These are phyloP conservation scores for Fragilariopsis cylindrus DNA, from an alignment of 108 stramenopile species.

Conservation along the genomic window DNA sequence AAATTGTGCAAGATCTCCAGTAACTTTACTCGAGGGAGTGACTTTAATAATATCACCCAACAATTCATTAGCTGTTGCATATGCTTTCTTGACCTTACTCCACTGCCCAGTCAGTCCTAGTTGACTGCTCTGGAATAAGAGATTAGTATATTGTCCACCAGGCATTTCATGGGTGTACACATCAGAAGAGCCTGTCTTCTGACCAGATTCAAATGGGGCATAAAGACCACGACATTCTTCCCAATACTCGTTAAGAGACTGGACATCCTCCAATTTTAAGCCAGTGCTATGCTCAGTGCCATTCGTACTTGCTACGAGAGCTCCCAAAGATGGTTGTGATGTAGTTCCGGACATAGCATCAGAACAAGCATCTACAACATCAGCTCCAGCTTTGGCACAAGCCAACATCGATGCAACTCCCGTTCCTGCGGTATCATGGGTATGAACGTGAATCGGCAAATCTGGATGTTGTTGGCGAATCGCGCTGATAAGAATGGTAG, in stretches of 20 bases:
- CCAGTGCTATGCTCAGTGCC: slow-evolving; percentile 92
- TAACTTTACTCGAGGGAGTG: slow-evolving; percentile 94
- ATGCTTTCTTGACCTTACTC: slow-evolving; percentile 88
- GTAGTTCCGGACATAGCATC: slow-evolving; percentile 96
- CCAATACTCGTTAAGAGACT: slow-evolving; percentile 91
- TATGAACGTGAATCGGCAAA: slow-evolving; percentile 92
- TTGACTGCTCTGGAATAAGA: slow-evolving; percentile 91
- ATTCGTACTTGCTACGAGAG: slow-evolving; percentile 82
- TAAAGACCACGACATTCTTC: slow-evolving; percentile 91
- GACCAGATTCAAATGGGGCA: slow-evolving; percentile 95
- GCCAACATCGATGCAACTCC: slow-evolving; percentile 97
- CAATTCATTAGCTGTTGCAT: slow-evolving; percentile 91
- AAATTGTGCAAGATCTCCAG: slow-evolving; percentile 97
- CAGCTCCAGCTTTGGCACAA: slow-evolving; percentile 90
- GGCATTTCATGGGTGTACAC: slow-evolving; percentile 98
- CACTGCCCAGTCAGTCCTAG: slow-evolving; percentile 93
- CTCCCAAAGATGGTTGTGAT: slow-evolving; percentile 93
- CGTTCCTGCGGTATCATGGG: slow-evolving; percentile 95
- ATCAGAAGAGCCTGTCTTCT: slow-evolving; percentile 91
- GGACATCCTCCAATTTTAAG: slow-evolving; percentile 62
- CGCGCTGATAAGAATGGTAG: slow-evolving; percentile 72
- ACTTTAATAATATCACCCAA: slow-evolving; percentile 98
- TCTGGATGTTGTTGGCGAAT: slow-evolving; percentile 89
- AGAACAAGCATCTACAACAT: slow-evolving; percentile 92
- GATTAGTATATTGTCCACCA: slow-evolving; percentile 97